Conservation (phyloP, 805 yeast genomes). For the Diddensiella transvaalensis region DNA sequence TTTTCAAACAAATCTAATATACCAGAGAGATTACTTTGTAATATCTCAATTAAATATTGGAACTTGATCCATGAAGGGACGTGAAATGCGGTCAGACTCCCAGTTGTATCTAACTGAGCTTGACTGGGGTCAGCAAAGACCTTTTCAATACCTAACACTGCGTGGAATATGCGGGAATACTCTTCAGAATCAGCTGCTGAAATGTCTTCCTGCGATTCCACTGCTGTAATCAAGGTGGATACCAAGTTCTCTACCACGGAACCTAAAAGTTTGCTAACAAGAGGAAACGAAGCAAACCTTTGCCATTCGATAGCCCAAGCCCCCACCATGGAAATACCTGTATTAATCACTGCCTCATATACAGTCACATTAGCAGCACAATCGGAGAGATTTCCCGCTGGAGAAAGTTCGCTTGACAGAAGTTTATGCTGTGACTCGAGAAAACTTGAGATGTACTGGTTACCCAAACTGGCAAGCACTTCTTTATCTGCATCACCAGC, state of each 20-base stretch:
- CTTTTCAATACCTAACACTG: constrained; percentile 16
- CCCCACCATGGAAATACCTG: background rate
- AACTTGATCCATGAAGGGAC: constrained; percentile 39
- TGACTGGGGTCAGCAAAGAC: constrained; percentile 11
- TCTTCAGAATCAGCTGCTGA: constrained; percentile 29
- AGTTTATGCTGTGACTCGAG: constrained; percentile 13
- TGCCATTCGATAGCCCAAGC: constrained; percentile 13
- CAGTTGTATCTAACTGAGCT: constrained; percentile 1
- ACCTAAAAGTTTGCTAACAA: constrained; percentile 18
- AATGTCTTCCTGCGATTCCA: constrained; percentile 29
- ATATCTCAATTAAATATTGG: constrained; percentile 32
- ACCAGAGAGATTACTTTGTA: constrained; percentile 31
- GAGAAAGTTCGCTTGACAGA: constrained; percentile 9
- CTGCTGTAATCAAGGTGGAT: constrained; percentile 18
- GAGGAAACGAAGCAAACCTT: constrained; percentile 13
- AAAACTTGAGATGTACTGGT: constrained; percentile 1
- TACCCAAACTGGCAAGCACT: constrained; percentile 5
- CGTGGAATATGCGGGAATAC: constrained; percentile 17
- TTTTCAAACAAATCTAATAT: constrained; percentile 29
- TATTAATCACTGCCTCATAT: background rate
- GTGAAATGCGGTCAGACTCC: constrained; percentile 24
- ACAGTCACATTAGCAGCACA: background rate
- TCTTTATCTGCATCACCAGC: constrained; percentile 1
- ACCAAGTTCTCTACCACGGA: constrained; percentile 28
- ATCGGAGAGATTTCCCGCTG: constrained; percentile 10